Conservation (phyloP, 768 basidiomycete genomes). For the Agrocybe chaxingu region DNA sequence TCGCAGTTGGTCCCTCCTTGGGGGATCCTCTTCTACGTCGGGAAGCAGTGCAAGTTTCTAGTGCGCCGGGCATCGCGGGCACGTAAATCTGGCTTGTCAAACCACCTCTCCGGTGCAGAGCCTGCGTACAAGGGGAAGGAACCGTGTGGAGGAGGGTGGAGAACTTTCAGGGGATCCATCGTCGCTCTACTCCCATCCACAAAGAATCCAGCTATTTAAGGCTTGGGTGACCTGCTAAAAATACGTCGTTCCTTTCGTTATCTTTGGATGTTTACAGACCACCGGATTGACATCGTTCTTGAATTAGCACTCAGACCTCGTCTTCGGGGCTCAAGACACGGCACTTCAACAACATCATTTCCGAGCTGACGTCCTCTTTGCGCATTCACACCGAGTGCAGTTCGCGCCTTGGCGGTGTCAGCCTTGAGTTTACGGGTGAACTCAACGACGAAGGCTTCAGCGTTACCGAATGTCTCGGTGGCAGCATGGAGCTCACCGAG, state of each 20-base stretch:
- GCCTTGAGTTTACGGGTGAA: conserved; percentile 91
- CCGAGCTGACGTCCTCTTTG: conserved; percentile 80
- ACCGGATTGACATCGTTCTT: not conserved
- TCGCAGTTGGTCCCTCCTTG: too few relatives aligned
- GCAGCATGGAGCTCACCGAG: conserved; percentile 91
- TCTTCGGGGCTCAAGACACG: conserved; percentile 83
- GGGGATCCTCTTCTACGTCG: too few relatives aligned
- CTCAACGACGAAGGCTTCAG: conserved; percentile 87
- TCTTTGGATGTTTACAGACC: not conserved
- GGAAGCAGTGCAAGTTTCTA: too few relatives aligned
- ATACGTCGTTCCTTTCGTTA: not conserved
- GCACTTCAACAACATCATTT: conserved; percentile 84
- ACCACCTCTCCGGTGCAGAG: too few relatives aligned
- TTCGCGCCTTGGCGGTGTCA: conserved; percentile 82
- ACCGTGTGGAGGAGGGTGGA: too few relatives aligned
- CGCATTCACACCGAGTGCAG: conserved; percentile 70
- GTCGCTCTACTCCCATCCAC: too few relatives aligned
- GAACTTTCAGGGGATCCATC: too few relatives aligned
- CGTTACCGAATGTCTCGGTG: conserved; percentile 96
- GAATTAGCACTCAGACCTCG: conserved; percentile 75
- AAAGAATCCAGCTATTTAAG: too few relatives aligned
- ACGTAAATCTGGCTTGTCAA: too few relatives aligned
- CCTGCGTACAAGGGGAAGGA: too few relatives aligned
- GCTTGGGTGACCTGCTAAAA: too few relatives aligned
- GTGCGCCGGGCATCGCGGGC: too few relatives aligned